These are phyloP conservation scores for Nectriaceae sp. DNA, from an alignment of 2,329 filamentous ascomycete species.

Conservation along the genomic window DNA sequence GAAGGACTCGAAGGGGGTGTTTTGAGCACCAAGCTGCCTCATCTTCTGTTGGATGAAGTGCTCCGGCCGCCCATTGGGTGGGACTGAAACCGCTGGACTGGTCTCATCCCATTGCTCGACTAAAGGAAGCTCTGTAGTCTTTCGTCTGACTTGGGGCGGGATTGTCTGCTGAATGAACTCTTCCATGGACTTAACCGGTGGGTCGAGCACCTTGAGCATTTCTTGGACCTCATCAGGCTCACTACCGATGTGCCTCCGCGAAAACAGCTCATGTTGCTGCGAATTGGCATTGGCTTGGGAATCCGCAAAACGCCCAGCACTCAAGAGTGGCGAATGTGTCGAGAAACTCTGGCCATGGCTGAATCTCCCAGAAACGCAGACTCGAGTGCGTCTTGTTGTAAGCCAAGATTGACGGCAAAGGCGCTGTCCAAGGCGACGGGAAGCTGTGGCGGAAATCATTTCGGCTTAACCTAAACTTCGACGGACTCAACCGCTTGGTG, in stretches of 20 bases:
- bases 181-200: slow-evolving; percentile 72
- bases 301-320: slow-evolving; percentile 18
- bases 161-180: slow-evolving; percentile 85
- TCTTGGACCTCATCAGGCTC: slow-evolving; percentile 64
- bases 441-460: slow-evolving; percentile 25
- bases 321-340: slow-evolving; percentile 4
- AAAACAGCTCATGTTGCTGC: slow-evolving; percentile 51
- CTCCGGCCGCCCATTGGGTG: slow-evolving; percentile 27
- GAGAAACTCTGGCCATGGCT: slow-evolving; percentile 23
- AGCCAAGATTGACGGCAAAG: slow-evolving; percentile 26
- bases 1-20: slow-evolving; percentile 60
- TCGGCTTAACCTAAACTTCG: too few relatives aligned
- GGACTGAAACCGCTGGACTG: slow-evolving; percentile 21
- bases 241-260: slow-evolving; percentile 84
- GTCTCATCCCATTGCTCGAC: slow-evolving; percentile 32
- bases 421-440: slow-evolving; percentile 26
- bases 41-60: slow-evolving; percentile 45
- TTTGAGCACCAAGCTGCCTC: slow-evolving; percentile 55
- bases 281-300: slow-evolving; percentile 19
- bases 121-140: slow-evolving; percentile 26
- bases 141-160: slow-evolving; percentile 65
- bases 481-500: too few relatives aligned
- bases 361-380: slow-evolving; percentile 18
- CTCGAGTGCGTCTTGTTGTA: slow-evolving; percentile 17
- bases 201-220: slow-evolving; percentile 81